A percentile compares a stretch with the other conserved stretches of the same genome.
Conservation (phyloP, 148 eudicot species). For the Arbutus unedo region DNA sequence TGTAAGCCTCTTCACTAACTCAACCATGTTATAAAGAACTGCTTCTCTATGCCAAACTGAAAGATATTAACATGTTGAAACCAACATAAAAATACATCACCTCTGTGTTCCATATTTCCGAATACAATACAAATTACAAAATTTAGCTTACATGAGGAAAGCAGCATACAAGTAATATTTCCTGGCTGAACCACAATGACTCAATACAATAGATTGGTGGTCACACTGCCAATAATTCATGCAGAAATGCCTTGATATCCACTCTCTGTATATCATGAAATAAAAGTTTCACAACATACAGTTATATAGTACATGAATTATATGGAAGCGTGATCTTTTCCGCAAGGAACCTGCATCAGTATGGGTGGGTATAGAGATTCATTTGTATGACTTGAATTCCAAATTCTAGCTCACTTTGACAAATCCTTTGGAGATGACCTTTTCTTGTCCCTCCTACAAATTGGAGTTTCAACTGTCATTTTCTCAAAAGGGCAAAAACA, state of each 20-base stretch:
- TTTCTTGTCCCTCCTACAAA: background rate
- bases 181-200: conserved; percentile 9
- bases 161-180: conserved; percentile 13
- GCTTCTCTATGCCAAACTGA: background rate
- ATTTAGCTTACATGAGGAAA: conserved; percentile 18
- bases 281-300: conserved; percentile 20
- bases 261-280: conserved; percentile 17
- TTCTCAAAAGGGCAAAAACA: background rate
- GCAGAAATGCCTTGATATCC: conserved; percentile 30
- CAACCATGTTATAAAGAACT: background rate
- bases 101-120: background rate
- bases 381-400: background rate
- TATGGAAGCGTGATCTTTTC: background rate
- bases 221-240: conserved; percentile 25
- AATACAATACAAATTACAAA: background rate
- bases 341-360: background rate
- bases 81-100: background rate
- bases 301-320: conserved; percentile 1
- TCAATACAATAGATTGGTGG: background rate
- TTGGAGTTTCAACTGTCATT: background rate
- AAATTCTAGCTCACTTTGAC: background rate
- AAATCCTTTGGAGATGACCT: background rate
- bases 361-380: background rate
- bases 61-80: too few relatives aligned
- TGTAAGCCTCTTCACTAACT: too few relatives aligned